Conservation (phyloP, 2,329 filamentous ascomycete genomes). For the Aspergillus quadricinctus region DNA sequence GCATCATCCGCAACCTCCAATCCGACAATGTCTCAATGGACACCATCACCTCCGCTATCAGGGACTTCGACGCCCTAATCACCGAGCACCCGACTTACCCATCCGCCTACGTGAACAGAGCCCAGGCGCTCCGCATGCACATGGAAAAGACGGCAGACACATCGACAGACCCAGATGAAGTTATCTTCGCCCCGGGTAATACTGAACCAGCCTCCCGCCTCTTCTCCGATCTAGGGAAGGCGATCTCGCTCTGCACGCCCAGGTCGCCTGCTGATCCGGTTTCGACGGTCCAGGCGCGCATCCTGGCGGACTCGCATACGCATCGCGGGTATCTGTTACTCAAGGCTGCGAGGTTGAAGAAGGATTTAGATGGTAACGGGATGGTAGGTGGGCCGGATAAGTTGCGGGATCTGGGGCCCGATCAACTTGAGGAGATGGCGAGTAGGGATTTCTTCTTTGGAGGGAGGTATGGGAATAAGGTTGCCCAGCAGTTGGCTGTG, state of each 20-base stretch:
- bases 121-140: slow-evolving; percentile 45
- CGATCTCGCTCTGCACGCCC: slow-evolving; percentile 46
- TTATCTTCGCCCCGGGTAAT: slow-evolving; percentile 23
- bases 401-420: slow-evolving; percentile 29
- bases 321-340: slow-evolving; percentile 48
- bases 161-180: slow-evolving; percentile 7
- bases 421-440: slow-evolving; percentile 52
- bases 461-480: slow-evolving; percentile 53
- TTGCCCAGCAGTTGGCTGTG: slow-evolving; percentile 55
- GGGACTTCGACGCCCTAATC: slow-evolving; percentile 42
- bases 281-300: slow-evolving; percentile 45
- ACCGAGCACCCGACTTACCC: slow-evolving; percentile 46
- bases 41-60: slow-evolving; percentile 30
- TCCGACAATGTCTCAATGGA: slow-evolving; percentile 14
- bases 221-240: slow-evolving; percentile 36
- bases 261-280: slow-evolving; percentile 36
- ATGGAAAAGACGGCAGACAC: slow-evolving; percentile 16
- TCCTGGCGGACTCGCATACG: slow-evolving; percentile 53
- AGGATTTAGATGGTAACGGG: slow-evolving; percentile 1
- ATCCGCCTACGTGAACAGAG: slow-evolving; percentile 53
- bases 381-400: slow-evolving; percentile 22
- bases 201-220: slow-evolving; percentile 19
- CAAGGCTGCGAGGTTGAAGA: slow-evolving; percentile 30
- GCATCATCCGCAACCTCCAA: slow-evolving; percentile 38
- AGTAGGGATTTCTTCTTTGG: slow-evolving; percentile 53